phyloP scores from a whole-genome alignment of 2,329 filamentous ascomycete genomes.

The Alternaria sp. region DNA sequence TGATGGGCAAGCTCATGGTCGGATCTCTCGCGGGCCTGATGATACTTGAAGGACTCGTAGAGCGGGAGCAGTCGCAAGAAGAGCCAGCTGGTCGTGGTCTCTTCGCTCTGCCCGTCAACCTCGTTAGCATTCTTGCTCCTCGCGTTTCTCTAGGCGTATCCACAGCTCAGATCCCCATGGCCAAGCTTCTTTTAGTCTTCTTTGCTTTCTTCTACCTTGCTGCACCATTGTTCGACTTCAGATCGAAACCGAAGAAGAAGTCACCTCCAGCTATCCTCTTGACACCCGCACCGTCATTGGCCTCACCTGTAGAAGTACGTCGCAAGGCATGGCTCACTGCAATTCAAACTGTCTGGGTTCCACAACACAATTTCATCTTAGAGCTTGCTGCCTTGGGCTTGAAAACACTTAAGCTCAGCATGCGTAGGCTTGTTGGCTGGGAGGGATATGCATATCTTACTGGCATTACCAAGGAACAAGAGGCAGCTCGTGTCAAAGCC shows the following conservation, averaged over 20 bases:
- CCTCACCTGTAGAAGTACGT: constrained; percentile 84
- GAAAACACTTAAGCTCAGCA: constrained; percentile 83
- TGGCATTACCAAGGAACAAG: constrained; percentile 83
- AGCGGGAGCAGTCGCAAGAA: constrained; percentile 65
- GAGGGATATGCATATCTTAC: constrained; percentile 81
- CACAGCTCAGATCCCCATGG: constrained; percentile 53
- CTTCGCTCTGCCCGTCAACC: constrained; percentile 53
- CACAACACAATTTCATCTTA: constrained; percentile 83
- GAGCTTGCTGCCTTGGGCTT: constrained; percentile 82
- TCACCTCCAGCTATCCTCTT: constrained; percentile 53
- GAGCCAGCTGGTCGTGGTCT: constrained; percentile 53
- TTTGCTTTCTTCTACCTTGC: constrained; percentile 66
- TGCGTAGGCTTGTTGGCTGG: constrained; percentile 79
- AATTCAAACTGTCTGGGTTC: constrained; percentile 91
- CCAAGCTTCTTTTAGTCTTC: constrained; percentile 62
- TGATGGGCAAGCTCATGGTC: constrained; percentile 83
- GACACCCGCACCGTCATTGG: constrained; percentile 71
- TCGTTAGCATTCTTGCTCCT: constrained; percentile 42
- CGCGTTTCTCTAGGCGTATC: constrained; percentile 43
- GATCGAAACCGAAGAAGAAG: constrained; percentile 63
- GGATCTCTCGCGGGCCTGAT: constrained; percentile 91
- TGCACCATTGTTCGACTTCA: constrained; percentile 65
- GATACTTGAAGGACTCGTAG: constrained; percentile 83
- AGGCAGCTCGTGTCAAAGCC: constrained; percentile 84
- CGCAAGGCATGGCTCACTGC: constrained; percentile 92